phyloP scores from a whole-genome alignment of 331 rosid genomes.

The Pyrus hybrid region DNA sequence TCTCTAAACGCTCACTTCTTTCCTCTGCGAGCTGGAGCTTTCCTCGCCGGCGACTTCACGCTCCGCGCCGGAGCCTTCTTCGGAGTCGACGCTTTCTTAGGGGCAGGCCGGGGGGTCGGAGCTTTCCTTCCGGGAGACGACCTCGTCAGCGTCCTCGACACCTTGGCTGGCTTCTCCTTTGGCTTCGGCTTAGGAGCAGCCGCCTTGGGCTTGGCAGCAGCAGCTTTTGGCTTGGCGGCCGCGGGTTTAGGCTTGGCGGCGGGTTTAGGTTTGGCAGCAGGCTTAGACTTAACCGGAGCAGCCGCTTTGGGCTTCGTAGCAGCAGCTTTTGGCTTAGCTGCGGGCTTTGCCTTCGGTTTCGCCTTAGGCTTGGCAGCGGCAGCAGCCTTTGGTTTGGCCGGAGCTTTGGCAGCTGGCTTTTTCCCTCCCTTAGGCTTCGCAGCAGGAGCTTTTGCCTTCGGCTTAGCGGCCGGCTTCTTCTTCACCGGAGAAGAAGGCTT shows the following conservation, averaged over 20 bases:
- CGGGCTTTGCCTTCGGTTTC: constrained; percentile 7
- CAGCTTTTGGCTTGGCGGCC: constrained; percentile 14
- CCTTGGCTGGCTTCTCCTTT: constrained; percentile 50
- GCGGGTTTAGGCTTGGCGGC: constrained; percentile 25
- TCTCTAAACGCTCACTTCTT: constrained; percentile 31
- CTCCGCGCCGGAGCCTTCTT: constrained; percentile 38
- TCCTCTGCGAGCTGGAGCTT: constrained; percentile 30
- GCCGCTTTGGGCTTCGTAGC: constrained; percentile 33
- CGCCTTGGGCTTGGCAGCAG: constrained; percentile 18
- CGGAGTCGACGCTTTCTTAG: constrained; percentile 28
- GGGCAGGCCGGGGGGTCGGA: constrained; percentile 28
- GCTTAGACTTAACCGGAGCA: constrained; percentile 18
- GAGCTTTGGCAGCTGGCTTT: constrained; percentile 1
- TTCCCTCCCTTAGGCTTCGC: constrained; percentile 17
- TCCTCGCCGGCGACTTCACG: constrained; percentile 52
- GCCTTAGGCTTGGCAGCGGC: neutral
- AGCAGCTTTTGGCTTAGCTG: constrained; percentile 36
- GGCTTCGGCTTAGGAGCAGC: constrained; percentile 40
- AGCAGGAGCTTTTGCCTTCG: constrained; percentile 22
- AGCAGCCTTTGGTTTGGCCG: constrained; percentile 18
- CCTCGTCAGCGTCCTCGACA: constrained; percentile 56
- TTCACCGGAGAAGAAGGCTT: constrained; percentile 28
- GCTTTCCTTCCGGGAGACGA: constrained; percentile 52
- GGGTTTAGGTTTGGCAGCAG: no score
- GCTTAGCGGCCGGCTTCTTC: constrained; percentile 41